Base-by-base conservation (phyloP, 176 grass and related monocot species). In the Alloteropsis semialata region DNA sequence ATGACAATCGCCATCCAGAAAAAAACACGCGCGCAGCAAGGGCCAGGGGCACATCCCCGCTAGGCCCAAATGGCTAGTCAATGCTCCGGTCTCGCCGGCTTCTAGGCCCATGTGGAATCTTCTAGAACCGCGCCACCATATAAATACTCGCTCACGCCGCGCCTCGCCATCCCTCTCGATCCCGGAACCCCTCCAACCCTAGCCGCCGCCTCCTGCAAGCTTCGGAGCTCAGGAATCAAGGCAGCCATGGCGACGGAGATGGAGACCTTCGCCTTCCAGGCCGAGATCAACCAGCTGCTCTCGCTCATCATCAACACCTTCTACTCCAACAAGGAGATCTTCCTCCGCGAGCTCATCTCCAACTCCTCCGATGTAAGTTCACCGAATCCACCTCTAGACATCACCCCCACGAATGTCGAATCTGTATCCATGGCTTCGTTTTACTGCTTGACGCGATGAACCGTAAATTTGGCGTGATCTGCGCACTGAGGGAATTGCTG, bases 311-410 rank as follows among this genome's bases (percentile, higher is more conserved):
- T 92, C 83, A 92, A 92, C 83, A 92, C 90, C 51, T 92, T 92
- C 77, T 92, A 92, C 86, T 92, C 90, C 72, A 92, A 92, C 56
- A 92, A 92, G 90, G 90, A 92, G 82, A 92, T 88, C 72, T 92
- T 92, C 80, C 90, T 92, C 27, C 82, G 81, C 22, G 75, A 87
- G 63, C 80, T 89, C 37, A 81, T 92, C 64, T 84, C 87, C 51
- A 93, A 93, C 88, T 71, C 82, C 4, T 94, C 86, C 30, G 88
- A 91, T 91, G 88, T 90, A 74, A 89, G 81, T 17, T 0, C 33
- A 0, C 36, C 36, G 18, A 39, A 38, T 21, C 38, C 24, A 27
- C 32, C 56, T 12, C 75, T 21, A 5, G 17, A 49, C 46, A 1
- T 2, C 0, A 11, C 16, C 34, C 34, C 33, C 1, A 18, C 13